Evolutionary conservation across 2,329 filamentous ascomycete genomes (phyloP).

Genomic region (Ophiobolus disseminans): DNA sequence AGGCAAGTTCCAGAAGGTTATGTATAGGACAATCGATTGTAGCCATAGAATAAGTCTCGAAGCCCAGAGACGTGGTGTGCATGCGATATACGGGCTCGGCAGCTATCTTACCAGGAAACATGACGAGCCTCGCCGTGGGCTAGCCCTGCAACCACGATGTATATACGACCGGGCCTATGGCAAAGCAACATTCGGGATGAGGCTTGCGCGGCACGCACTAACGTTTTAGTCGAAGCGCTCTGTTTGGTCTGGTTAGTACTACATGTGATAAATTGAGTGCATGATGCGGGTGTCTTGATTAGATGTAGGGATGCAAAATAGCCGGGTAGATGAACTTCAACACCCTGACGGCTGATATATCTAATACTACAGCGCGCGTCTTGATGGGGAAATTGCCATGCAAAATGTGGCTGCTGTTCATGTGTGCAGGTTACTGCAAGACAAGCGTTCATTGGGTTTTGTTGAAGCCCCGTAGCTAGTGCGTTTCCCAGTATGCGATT

Average conservation of each 20-base stretch:
- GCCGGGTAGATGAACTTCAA: constrained; percentile 1
- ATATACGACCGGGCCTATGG: constrained; percentile 3
- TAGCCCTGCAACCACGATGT: not conserved
- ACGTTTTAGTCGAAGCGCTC: not conserved
- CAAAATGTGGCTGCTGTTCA: too few species aligned
- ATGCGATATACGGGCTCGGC: constrained; percentile 3
- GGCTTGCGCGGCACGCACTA: constrained; percentile 2
- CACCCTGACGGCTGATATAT: not conserved
- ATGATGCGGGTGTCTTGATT: not conserved
- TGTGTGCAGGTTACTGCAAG: too few species aligned
- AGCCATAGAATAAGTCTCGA: not conserved
- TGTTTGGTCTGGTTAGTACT: not conserved
- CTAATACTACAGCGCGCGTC: too few species aligned
- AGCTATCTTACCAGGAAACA: not conserved
- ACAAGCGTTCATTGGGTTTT: too few species aligned
- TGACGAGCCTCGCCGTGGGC: not conserved
- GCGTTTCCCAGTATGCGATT: too few species aligned
- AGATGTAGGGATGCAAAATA: not conserved
- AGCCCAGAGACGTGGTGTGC: not conserved
- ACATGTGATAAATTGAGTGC: not conserved
- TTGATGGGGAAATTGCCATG: too few species aligned
- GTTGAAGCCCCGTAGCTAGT: too few species aligned
- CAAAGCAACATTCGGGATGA: not conserved
- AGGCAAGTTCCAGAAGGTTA: not conserved
- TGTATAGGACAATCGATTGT: not conserved